Evolutionary conservation across 2,329 filamentous ascomycete species (phyloP), one percentile per base, ranked within the genome.

Genomic region (Amauroascus verrucosus): DNA sequence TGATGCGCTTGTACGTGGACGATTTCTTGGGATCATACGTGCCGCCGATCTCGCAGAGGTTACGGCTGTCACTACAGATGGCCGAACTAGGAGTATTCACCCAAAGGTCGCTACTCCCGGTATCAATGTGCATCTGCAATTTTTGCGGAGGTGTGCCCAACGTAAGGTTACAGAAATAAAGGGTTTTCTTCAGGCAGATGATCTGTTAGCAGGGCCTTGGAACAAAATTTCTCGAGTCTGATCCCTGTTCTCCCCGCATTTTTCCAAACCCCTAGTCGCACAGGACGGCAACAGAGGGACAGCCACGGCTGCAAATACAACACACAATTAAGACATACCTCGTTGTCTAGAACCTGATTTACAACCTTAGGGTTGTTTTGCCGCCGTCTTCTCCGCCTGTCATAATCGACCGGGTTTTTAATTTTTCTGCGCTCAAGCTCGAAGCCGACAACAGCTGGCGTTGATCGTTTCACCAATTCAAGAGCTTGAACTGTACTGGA

Each of bases 1-100:
- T 83, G 52, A 95, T 69, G 64, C 83, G 88, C 32, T 76, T 63
- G 68, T 90, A 91, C 1, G 88, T 86, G 1, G 85, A 88, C 0
- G 88, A 95, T 0, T 75, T 69, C 64, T 86, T 84, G 38, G 85
- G 77, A 41, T 71, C 67, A 67, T 89, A 95, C 1, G 81, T 81
- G 13, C 86, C 87, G 0, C 80, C 77, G 16, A 69, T 70, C 5
- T 68, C 62, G 63, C 88, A 93, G 1, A 77, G 76, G 13, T 74
- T 64, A 1, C 67, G 65, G 1, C 64, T 61, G 3, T 67, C 62
- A 6, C 64, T 62, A 64, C 88, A 94, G 14, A 86, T 67, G 0
- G 62, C 54, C 0, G 86, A 90, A 47, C 67, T 68, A 2, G 75
- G 71, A 1, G 81, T 78, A 63, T 94, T 93, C 6, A 78, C 73